These are phyloP conservation scores for Cladorrhinum sp. DNA, from an alignment of 2,329 filamentous ascomycete genomes.

Conservation along the genomic window DNA sequence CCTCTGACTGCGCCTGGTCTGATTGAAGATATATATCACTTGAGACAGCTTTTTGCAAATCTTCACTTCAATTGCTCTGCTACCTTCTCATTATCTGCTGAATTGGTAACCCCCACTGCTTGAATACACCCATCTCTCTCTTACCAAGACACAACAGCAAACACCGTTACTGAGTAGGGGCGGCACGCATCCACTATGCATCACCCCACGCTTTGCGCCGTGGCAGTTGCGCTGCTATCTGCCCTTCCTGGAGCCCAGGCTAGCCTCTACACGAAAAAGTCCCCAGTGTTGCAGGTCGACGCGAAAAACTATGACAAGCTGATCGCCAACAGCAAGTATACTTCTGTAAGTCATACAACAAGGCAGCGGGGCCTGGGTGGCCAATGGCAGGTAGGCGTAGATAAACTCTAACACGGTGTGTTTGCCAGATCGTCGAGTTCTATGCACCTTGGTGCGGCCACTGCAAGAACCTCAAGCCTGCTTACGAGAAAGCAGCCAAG, in stretches of 20 bases:
- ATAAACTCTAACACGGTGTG: background rate
- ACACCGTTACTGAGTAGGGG: background rate
- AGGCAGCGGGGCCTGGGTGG: background rate
- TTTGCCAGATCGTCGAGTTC: slow-evolving; percentile 67
- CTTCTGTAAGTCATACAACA: slow-evolving; percentile 63
- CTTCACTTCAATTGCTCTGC: slow-evolving; percentile 7
- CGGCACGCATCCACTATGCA: slow-evolving; percentile 51
- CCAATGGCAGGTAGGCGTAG: background rate
- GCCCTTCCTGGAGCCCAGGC: slow-evolving; percentile 64
- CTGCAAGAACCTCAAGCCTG: slow-evolving; percentile 92
- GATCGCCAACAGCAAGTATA: slow-evolving; percentile 86
- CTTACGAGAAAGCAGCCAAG: slow-evolving; percentile 90
- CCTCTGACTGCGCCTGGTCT: background rate
- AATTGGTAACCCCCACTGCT: background rate
- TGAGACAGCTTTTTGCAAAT: background rate
- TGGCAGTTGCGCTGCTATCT: slow-evolving; percentile 62
- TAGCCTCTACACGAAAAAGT: slow-evolving; percentile 80
- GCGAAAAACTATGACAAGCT: slow-evolving; percentile 75
- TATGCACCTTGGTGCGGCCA: slow-evolving; percentile 98
- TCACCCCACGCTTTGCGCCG: slow-evolving; percentile 51
- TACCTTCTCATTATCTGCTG: slow-evolving; percentile 2
- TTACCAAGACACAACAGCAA: background rate
- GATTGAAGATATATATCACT: slow-evolving; percentile 3
- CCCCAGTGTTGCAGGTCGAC: slow-evolving; percentile 80
- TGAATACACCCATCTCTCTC: too few species aligned